Evolutionary conservation across 1,284 basidiomycete species (phyloP).

Genomic region (Moesziomyces antarcticus): DNA sequence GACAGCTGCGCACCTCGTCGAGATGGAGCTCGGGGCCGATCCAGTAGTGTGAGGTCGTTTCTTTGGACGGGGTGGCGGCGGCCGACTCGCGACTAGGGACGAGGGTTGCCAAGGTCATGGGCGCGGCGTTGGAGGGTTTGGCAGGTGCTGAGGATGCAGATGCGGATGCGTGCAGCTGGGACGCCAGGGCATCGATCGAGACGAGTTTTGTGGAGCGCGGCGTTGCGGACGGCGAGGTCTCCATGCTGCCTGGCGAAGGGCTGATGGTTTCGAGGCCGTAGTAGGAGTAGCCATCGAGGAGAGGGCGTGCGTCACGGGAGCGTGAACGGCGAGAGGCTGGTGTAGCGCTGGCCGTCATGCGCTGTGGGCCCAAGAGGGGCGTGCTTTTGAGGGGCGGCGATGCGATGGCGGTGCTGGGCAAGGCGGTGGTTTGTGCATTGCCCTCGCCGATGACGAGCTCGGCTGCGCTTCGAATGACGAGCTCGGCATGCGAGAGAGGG

Average conservation of each 20-base stretch:
- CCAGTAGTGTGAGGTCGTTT: constrained; percentile 24
- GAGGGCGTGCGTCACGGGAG: constrained; percentile 50
- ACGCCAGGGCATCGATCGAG: constrained; percentile 39
- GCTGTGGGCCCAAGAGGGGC: constrained; percentile 24
- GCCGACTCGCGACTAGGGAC: constrained; percentile 44
- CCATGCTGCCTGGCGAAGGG: constrained; percentile 42
- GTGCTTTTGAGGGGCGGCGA: constrained; percentile 36
- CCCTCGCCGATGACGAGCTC: constrained; percentile 45
- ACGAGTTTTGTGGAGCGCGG: constrained; percentile 32
- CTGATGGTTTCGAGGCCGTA: constrained; percentile 61
- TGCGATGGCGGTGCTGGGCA: constrained; percentile 26
- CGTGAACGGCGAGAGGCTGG: constrained; percentile 42
- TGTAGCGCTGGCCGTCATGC: constrained; percentile 7
- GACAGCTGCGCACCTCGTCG: constrained; percentile 54
- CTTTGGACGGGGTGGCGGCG: constrained; percentile 3
- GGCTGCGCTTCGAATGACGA: constrained; percentile 47
- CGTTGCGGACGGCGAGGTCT: constrained; percentile 46
- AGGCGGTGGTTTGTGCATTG: constrained; percentile 17
- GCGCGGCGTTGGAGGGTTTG: constrained; percentile 30
- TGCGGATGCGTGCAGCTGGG: constrained; percentile 29
- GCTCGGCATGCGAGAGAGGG: constrained; percentile 52
- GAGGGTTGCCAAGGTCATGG: constrained; percentile 54
- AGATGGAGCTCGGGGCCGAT: constrained; percentile 51
- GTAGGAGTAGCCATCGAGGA: constrained; percentile 62
- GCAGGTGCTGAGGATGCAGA: constrained; percentile 7